Conservation (phyloP, 176 grass and related monocot genomes). For the Musa troglodytarum region DNA sequence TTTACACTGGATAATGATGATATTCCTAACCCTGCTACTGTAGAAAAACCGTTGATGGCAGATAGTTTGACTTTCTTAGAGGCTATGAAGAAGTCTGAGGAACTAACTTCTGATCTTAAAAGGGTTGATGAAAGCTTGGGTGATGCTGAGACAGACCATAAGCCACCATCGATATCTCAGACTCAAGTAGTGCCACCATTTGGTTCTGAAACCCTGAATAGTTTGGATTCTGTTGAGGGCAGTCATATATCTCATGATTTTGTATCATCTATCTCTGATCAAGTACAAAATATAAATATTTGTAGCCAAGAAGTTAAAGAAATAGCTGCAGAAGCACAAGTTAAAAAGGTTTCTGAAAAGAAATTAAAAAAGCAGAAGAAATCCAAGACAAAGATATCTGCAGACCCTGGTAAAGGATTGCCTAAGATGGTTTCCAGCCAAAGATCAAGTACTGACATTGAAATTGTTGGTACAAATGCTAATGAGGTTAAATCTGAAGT, state of each 20-base stretch:
- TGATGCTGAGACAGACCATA: slow-evolving; percentile 13
- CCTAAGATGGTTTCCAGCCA: slow-evolving; percentile 35
- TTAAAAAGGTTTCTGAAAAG: slow-evolving; percentile 75
- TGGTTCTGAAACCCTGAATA: slow-evolving; percentile 22
- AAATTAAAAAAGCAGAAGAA: slow-evolving; percentile 86
- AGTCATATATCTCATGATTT: slow-evolving; percentile 20
- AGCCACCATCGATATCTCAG: slow-evolving; percentile 23
- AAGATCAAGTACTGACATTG: slow-evolving; percentile 31
- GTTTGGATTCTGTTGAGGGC: slow-evolving; percentile 3
- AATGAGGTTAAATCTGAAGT: slow-evolving; percentile 39
- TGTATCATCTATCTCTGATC: slow-evolving; percentile 26
- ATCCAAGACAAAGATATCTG: slow-evolving; percentile 33
- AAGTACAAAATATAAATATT: slow-evolving; percentile 33
- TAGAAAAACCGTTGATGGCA: slow-evolving; percentile 16
- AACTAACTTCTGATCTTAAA: slow-evolving; percentile 9
- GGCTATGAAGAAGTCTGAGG: slow-evolving; percentile 8
- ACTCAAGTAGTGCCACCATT: not conserved
- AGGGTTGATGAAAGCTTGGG: slow-evolving; percentile 9
- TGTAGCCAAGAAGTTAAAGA: slow-evolving; percentile 21
- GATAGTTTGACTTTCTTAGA: slow-evolving; percentile 17
- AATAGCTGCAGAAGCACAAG: slow-evolving; percentile 33
- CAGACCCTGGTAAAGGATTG: slow-evolving; percentile 45
- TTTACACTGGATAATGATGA: slow-evolving; percentile 24
- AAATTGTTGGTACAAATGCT: slow-evolving; percentile 37
- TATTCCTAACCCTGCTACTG: slow-evolving; percentile 7